Base-by-base conservation (phyloP, 2,329 filamentous ascomycete species). In the Scedosporium dehoogii region DNA sequence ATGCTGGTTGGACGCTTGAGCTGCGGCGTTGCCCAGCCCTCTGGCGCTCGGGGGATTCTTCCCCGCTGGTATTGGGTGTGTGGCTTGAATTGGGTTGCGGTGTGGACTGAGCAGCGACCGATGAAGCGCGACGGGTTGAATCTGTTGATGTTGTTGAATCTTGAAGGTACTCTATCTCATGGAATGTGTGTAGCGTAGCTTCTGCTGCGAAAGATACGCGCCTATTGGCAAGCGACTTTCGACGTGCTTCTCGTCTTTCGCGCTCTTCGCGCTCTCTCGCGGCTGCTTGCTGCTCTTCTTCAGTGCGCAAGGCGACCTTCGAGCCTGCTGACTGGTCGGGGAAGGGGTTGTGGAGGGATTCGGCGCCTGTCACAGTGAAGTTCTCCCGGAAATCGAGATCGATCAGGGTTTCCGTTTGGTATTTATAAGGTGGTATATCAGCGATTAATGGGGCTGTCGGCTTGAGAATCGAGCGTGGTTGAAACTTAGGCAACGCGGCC, bases 121-220 rank as follows among this genome's bases (percentile, higher is more conserved):
- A 84, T 3, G 91, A 94, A 60, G 87, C 85, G 65, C 90, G 83
- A 67, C 91, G 80, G 12, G 89, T 91, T 10, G 87, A 86, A 66
- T 93, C 90, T 0, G 87, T 89, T 0, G 89, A 89, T 6, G 88
- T 89, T 1, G 92, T 96, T 21, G 91, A 91, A 71, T 97, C 92
- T 70, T 92, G 91, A 71, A 86, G 83, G 65, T 92, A 89, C 70
- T 97, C 93, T 55, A 97, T 85, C 62, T 94, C 92, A 70, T 97
- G 92, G 82, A 96, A 97, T 0, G 94, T 99, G 72, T 99, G 94
- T 42, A 99, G 81, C 3, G 94, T 99, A 12, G 94, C 94, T 75
- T 99, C 94, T 1, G 94, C 94, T 4, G 94, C 94, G 74, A 99
- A 99, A 0, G 93, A 97, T 41, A 99, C 94, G 70, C 94, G 86